Evolutionary conservation across 2,329 filamentous ascomycete genomes (phyloP), one percentile per base, ranked within the genome.

Genomic region (Fusarium incarnatum): DNA sequence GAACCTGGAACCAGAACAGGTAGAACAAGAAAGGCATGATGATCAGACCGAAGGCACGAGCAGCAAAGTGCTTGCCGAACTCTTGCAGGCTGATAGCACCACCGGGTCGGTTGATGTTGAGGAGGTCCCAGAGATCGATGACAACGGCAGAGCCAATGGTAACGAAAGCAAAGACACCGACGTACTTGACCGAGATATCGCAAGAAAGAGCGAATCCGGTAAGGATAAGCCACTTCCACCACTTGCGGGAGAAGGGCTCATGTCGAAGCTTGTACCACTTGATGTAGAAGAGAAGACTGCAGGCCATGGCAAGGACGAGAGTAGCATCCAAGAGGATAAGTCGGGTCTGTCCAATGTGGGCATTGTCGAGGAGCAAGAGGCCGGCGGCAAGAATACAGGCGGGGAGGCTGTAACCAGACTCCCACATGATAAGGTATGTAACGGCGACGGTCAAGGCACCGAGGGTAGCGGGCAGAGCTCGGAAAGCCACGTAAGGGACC

Each of bases 1-100:
- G 96, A 30, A 99, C 94, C 86, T 99, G 96, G 90, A 99, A 99
- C 96, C 96, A 99, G 87, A 99, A 98, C 48, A 99, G 88, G 82
- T 99, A 99, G 82, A 99, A 97, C 77, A 98, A 86, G 86, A 99
- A 98, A 16, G 96, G 96, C 73, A 98, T 88, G 72, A 97, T 79
- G 74, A 98, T 93, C 59, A 99, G 85, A 16, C 92, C 94, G 70
- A 97, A 84, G n/a, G 91, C 88, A 55, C 96, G 92, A 68, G 96
- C 96, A 41, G 84, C 88, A 79, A 99, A 97, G 82, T 99, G 96
- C 83, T 97, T 95, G 71, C 86, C 88, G 79, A 98, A 98, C 44
- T 92, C 87, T 50, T 88, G 84, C 73, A 99, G 85, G 74, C 85
- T 91, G 75, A 99, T 86, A n/a, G 93, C 87, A 50, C 95, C 95